Evolutionary conservation across 352 stramenopile species (phyloP), one percentile per base, ranked within the genome.

Genomic region (Pythium guiyangense): DNA sequence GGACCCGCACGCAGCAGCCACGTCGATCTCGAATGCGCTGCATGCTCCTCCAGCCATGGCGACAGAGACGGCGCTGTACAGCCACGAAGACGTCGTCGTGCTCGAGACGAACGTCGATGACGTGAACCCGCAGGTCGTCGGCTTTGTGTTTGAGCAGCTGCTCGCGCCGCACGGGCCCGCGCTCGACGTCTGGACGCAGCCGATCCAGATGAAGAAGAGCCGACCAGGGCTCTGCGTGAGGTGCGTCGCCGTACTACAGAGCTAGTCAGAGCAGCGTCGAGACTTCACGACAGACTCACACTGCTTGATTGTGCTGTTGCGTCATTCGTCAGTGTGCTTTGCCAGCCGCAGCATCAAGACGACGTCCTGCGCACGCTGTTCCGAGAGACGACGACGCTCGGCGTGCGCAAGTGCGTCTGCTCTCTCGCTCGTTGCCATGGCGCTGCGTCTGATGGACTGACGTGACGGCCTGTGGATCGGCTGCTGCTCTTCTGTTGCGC

Each of bases 161-260:
- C 66, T 97, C n/a, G 59, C 54, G 20, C 20, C 6, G 39, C 59
- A 69, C 9, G 70, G 77, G 6, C 54, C 70, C n/a, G 88, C 86
- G 10, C 64, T 96, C 18, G 90, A 97, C 57, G 87, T 90, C 49
- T 97, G 90, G 90, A 84, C 86, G 29, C 77, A 82, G 53, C 73
- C 84, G 35, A 94, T 96, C 62, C 75, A 92, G 42, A 97, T 97
- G 90, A 97, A 97, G 71, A 97, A 97, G 68, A 87, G 84, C 27
- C 79, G 88, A 0, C 82, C 85, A 6, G 88, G 67, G 1, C 67
- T 87, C 22, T 79, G 86, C 27, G 68, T 97, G 45, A 88, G 74
- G 80, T 91, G 62, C 17, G 47, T 47, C n/a, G n/a, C n/a, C n/a
- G 18, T 52, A 40, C 9, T 29, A 14, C 12, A 45, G 22, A 20